Conservation (phyloP, 768 basidiomycete species). For the Boletus subparvulus region DNA sequence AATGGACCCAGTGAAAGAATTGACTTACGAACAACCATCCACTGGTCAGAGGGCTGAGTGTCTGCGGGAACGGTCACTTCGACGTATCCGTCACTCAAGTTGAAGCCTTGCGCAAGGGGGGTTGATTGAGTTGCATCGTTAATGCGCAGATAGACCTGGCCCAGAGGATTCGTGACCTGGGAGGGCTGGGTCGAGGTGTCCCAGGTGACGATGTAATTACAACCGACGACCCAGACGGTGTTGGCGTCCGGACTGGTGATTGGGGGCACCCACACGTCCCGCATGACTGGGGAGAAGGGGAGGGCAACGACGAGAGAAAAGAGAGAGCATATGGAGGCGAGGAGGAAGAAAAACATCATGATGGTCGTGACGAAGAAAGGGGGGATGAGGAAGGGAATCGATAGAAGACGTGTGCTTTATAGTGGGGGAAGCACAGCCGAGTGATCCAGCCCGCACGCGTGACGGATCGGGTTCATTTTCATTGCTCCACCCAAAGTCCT, state of each 20-base stretch:
- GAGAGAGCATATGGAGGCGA: constrained; percentile 16
- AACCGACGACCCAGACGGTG: constrained; percentile 43
- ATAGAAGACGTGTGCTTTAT: constrained; percentile 9
- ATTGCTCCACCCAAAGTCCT: constrained; percentile 1
- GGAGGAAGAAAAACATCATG: constrained; percentile 21
- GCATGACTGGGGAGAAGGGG: constrained; percentile 27
- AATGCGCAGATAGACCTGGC: constrained; percentile 43
- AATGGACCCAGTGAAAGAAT: background rate
- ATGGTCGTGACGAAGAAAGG: constrained; percentile 15
- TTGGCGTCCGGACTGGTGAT: constrained; percentile 37
- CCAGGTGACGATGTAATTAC: constrained; percentile 46
- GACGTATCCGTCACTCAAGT: constrained; percentile 35
- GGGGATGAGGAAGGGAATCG: background rate
- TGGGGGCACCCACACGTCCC: constrained; percentile 51
- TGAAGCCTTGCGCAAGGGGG: constrained; percentile 41
- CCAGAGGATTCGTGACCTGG: constrained; percentile 49
- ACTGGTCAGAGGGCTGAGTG: constrained; percentile 38
- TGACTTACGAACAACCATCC: constrained; percentile 46
- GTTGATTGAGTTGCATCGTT: constrained; percentile 27
- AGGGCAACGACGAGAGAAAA: constrained; percentile 30
- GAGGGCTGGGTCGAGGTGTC: constrained; percentile 40
- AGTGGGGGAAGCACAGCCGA: constrained; percentile 7
- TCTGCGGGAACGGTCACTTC: constrained; percentile 41
- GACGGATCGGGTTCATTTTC: background rate
- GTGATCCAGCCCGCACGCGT: background rate